Conservation (phyloP, 495 filamentous ascomycete genomes). For the Eremomyces bilateralis region DNA sequence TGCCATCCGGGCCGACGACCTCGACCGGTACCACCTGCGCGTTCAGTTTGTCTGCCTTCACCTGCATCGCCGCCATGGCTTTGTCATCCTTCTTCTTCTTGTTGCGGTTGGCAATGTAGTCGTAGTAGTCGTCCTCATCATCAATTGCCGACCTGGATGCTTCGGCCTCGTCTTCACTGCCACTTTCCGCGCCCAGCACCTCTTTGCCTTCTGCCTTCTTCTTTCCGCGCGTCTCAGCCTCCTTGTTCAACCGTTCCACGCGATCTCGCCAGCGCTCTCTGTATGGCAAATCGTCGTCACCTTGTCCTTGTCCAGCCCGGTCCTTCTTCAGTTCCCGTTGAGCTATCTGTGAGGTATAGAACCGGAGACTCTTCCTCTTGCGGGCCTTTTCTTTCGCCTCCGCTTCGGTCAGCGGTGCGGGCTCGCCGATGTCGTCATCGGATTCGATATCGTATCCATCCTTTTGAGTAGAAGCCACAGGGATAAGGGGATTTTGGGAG, state of each 20-base stretch:
- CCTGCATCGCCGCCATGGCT: conserved; percentile 35
- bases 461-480: not conserved
- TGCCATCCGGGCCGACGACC: conserved; percentile 47
- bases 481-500: conserved; percentile 12
- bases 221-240: conserved; percentile 68
- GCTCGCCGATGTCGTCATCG: conserved; percentile 54
- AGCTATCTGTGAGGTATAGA: conserved; percentile 90
- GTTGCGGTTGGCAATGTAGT: conserved; percentile 50
- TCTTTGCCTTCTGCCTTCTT: conserved; percentile 32
- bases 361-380: conserved; percentile 72
- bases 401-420: conserved; percentile 32
- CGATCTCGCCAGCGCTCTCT: conserved; percentile 71
- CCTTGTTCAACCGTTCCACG: conserved; percentile 59
- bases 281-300: conserved; percentile 80
- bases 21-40: conserved; percentile 39
- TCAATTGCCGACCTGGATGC: conserved; percentile 22
- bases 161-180: conserved; percentile 37
- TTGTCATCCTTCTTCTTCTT: conserved; percentile 55
- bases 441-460: conserved; percentile 24
- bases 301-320: conserved; percentile 70
- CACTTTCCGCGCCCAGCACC: conserved; percentile 31
- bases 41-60: conserved; percentile 30
- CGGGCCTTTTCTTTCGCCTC: conserved; percentile 65
- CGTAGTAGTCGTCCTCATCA: conserved; percentile 65
- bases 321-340: conserved; percentile 65